phyloP scores from a whole-genome alignment of 768 basidiomycete genomes.

The Amanita jacksonii region DNA sequence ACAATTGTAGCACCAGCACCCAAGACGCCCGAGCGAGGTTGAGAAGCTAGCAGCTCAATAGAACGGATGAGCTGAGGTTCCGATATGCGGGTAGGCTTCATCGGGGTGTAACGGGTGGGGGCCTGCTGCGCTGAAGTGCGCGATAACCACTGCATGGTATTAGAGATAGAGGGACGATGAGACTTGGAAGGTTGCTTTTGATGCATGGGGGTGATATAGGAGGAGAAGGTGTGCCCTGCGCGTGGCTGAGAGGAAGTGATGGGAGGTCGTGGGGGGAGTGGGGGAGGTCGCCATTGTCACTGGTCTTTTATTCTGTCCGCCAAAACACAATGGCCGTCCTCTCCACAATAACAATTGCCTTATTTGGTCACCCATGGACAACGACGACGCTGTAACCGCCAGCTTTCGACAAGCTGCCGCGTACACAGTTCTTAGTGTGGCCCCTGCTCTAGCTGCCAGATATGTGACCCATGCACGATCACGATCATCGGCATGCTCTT shows the following conservation, averaged over 20 bases:
- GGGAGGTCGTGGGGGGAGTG: slow-evolving; percentile 10
- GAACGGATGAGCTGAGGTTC: slow-evolving; percentile 36
- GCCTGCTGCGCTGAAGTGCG: slow-evolving; percentile 24
- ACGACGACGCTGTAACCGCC: slow-evolving; percentile 21
- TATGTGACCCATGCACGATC: slow-evolving; percentile 36
- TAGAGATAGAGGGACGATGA: slow-evolving; percentile 30
- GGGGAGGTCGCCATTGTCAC: neutral
- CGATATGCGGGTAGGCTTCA: slow-evolving; percentile 29
- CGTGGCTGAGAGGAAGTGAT: slow-evolving; percentile 18
- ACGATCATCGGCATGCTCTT: slow-evolving; percentile 15
- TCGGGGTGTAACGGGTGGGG: slow-evolving; percentile 20
- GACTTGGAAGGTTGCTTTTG: no score
- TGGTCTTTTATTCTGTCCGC: neutral
- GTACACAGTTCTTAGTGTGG: slow-evolving; percentile 36
- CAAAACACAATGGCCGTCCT: slow-evolving; percentile 6
- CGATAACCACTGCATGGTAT: slow-evolving; percentile 45
- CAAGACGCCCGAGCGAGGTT: slow-evolving; percentile 38
- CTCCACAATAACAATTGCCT: slow-evolving; percentile 13
- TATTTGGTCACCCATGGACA: slow-evolving; percentile 7
- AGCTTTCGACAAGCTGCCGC: slow-evolving; percentile 42
- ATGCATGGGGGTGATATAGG: slow-evolving; percentile 17
- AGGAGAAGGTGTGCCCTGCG: slow-evolving; percentile 17
- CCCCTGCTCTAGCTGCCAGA: slow-evolving; percentile 53
- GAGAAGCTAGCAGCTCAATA: slow-evolving; percentile 27
- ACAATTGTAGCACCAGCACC: slow-evolving; percentile 72